Evolutionary conservation across 2,329 filamentous ascomycete species (phyloP).

Genomic region (Hymenoscyphus salicellus): DNA sequence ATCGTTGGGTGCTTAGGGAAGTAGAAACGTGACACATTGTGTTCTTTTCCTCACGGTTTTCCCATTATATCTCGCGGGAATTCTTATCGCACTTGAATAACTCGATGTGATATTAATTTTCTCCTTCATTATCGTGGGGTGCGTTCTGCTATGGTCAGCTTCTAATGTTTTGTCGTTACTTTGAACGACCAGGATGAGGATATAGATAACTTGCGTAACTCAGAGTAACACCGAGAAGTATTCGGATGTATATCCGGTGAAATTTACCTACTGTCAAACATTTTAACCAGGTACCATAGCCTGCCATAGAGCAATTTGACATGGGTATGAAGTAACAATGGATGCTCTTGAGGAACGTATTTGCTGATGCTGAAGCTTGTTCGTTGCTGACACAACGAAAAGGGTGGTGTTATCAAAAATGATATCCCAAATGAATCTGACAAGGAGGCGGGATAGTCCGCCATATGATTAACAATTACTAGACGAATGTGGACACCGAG

Average conservation of each 20-base stretch:
- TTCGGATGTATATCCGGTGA: not conserved
- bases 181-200: too few species aligned
- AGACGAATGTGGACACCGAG: not conserved
- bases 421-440: not conserved
- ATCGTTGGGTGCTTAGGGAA: too few species aligned
- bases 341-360: not conserved
- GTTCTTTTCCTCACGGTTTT: too few species aligned
- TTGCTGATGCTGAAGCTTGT: not conserved
- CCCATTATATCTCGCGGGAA: too few species aligned
- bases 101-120: too few species aligned
- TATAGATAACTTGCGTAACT: not conserved
- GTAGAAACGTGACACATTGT: too few species aligned
- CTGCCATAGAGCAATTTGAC: not conserved
- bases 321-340: not conserved
- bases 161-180: too few species aligned
- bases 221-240: not conserved
- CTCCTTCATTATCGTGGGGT: too few species aligned
- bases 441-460: not conserved
- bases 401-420: not conserved
- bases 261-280: not conserved
- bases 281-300: not conserved
- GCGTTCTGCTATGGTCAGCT: too few species aligned
- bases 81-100: too few species aligned
- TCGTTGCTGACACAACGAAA: not conserved
- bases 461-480: not conserved